Conservation (phyloP, 1,284 basidiomycete genomes). For the Cronartium quercuum region DNA sequence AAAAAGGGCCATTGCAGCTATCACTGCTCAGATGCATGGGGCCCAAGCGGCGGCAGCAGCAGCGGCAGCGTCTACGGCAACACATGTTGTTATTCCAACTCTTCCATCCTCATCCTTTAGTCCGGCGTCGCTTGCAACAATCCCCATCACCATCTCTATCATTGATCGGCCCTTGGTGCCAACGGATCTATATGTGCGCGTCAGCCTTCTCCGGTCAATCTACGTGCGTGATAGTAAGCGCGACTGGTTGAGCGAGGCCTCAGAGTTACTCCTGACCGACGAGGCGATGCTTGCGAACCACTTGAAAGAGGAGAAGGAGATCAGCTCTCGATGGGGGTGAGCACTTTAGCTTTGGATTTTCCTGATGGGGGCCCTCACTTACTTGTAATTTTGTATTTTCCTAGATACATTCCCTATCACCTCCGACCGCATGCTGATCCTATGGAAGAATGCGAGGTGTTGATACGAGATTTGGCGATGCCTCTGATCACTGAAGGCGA, state of each 20-base stretch:
- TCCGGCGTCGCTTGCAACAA: constrained; percentile 44
- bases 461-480: constrained; percentile 46
- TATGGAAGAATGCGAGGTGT: constrained; percentile 43
- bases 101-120: constrained; percentile 46
- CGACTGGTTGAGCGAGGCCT: constrained; percentile 40
- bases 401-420: constrained; percentile 41
- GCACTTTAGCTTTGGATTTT: constrained; percentile 32
- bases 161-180: constrained; percentile 47
- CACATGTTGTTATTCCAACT: constrained; percentile 46
- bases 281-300: constrained; percentile 45
- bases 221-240: constrained; percentile 46
- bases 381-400: background rate
- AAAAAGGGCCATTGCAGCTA: constrained; percentile 43
- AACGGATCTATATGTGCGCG: constrained; percentile 48
- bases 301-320: constrained; percentile 50
- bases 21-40: constrained; percentile 40
- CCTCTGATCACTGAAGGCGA: constrained; percentile 43
- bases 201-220: constrained; percentile 46
- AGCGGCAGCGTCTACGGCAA: constrained; percentile 41
- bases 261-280: constrained; percentile 43
- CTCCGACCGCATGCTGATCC: constrained; percentile 45
- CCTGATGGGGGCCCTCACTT: background rate
- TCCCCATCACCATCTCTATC: constrained; percentile 46
- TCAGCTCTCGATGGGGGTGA: constrained; percentile 50
- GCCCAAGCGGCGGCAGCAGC: constrained; percentile 38